These are phyloP conservation scores for Paraphoma sp. DNA, from an alignment of 2,329 filamentous ascomycete genomes.

Conservation along the genomic window DNA sequence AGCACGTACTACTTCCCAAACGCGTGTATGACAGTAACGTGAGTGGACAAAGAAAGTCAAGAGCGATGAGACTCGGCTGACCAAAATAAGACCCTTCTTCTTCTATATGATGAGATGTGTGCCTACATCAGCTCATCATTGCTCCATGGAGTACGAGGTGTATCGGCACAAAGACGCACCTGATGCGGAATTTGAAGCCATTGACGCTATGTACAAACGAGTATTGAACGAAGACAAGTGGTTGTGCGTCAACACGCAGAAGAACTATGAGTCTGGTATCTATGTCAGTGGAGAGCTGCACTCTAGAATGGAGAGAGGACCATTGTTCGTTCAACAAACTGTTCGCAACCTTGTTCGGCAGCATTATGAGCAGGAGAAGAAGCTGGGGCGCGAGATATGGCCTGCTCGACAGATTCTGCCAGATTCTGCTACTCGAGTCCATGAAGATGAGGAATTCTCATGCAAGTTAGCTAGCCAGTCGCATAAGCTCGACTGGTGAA, in stretches of 20 bases:
- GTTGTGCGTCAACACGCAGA: constrained; percentile 63
- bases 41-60: not conserved
- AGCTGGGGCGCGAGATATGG: constrained; percentile 6
- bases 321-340: constrained; percentile 55
- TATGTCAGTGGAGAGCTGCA: constrained; percentile 68
- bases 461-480: too few species aligned
- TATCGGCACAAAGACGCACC: constrained; percentile 64
- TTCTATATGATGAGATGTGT: not conserved
- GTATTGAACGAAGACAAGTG: constrained; percentile 68
- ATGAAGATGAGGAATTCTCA: not conserved
- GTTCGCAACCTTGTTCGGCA: constrained; percentile 54
- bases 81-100: not conserved
- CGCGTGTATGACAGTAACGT: constrained; percentile 21
- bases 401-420: constrained; percentile 2
- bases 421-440: not conserved
- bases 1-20: constrained; percentile 23
- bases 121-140: not conserved
- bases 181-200: constrained; percentile 61
- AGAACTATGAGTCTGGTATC: constrained; percentile 64
- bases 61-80: not conserved
- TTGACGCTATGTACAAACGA: constrained; percentile 65
- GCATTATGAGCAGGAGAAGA: constrained; percentile 5
- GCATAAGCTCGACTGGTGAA: too few species aligned
- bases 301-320: constrained; percentile 54
- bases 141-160: constrained; percentile 65